These are phyloP conservation scores for Fraxinus sp. DNA, from an alignment of 305 asterid species.

Conservation along the genomic window DNA sequence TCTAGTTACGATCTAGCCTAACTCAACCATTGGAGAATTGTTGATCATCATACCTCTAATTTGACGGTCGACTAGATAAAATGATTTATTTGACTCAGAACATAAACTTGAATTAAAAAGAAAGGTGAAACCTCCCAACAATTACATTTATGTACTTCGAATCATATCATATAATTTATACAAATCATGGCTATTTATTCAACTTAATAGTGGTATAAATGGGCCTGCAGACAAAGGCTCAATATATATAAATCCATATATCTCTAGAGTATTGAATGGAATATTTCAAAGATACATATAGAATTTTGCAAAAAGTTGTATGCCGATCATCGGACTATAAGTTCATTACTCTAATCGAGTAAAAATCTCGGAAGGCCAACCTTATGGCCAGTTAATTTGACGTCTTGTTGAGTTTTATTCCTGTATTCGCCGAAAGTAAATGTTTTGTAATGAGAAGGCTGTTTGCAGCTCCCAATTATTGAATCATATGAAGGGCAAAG, in stretches of 20 bases:
- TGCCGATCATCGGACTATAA: neutral
- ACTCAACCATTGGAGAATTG: neutral
- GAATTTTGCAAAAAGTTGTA: neutral
- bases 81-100: neutral
- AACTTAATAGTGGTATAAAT: neutral
- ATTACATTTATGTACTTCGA: neutral
- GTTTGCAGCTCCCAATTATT: constrained; percentile 42
- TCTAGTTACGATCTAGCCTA: neutral
- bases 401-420: constrained; percentile 52
- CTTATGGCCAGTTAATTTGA: constrained; percentile 51
- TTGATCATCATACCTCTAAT: neutral
- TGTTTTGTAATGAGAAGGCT: constrained; percentile 44
- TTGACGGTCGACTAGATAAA: neutral
- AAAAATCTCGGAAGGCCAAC: constrained; percentile 56
- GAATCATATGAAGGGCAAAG: constrained; percentile 59
- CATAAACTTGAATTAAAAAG: neutral
- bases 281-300: neutral
- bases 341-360: neutral
- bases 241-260: neutral
- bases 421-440: constrained; percentile 67
- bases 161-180: neutral
- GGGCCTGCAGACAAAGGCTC: neutral
- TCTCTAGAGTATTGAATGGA: neutral
- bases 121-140: neutral
- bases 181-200: neutral